phyloP scores from a whole-genome alignment of 2,329 filamentous ascomycete genomes.

The Colletotrichum neosansevieriae region DNA sequence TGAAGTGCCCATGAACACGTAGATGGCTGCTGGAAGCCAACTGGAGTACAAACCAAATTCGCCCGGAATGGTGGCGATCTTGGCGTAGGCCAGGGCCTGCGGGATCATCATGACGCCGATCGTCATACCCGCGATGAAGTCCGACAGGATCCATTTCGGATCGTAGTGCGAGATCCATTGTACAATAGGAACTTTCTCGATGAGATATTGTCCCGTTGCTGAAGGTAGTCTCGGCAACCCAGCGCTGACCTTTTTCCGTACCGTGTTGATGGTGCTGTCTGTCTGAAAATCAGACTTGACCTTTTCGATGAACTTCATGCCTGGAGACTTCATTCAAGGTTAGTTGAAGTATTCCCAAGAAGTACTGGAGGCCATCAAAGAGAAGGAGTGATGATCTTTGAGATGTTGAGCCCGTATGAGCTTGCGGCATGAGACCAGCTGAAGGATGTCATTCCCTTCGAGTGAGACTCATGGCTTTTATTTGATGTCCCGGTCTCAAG shows the following conservation, averaged over 20 bases:
- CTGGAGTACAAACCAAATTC: slow-evolving; percentile 71
- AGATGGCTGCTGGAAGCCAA: slow-evolving; percentile 69
- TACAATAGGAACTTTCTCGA: slow-evolving; percentile 71
- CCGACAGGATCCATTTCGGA: slow-evolving; percentile 70
- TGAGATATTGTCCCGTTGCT: slow-evolving; percentile 65
- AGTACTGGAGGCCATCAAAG: background rate
- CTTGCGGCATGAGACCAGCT: background rate
- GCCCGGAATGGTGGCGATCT: slow-evolving; percentile 71
- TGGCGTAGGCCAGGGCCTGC: slow-evolving; percentile 71
- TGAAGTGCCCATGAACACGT: slow-evolving; percentile 71
- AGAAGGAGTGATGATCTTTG: background rate
- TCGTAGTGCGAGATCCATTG: slow-evolving; percentile 74
- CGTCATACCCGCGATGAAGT: slow-evolving; percentile 71
- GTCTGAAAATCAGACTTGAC: slow-evolving; percentile 50
- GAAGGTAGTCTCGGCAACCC: slow-evolving; percentile 59
- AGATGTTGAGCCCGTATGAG: too few relatives aligned
- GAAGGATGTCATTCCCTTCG: background rate
- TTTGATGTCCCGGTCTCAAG: background rate
- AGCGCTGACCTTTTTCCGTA: slow-evolving; percentile 46
- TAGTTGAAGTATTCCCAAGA: too few relatives aligned
- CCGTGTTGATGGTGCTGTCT: slow-evolving; percentile 53
- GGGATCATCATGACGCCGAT: slow-evolving; percentile 72
- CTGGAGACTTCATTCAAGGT: background rate
- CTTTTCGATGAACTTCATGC: slow-evolving; percentile 43
- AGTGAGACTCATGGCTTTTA: slow-evolving; percentile 8